Percentiles rank a stretch among this genome's conserved stretches.
Evolutionary conservation across 208 protist species (phyloP).

Genomic region (Wallacemonas sp.): DNA sequence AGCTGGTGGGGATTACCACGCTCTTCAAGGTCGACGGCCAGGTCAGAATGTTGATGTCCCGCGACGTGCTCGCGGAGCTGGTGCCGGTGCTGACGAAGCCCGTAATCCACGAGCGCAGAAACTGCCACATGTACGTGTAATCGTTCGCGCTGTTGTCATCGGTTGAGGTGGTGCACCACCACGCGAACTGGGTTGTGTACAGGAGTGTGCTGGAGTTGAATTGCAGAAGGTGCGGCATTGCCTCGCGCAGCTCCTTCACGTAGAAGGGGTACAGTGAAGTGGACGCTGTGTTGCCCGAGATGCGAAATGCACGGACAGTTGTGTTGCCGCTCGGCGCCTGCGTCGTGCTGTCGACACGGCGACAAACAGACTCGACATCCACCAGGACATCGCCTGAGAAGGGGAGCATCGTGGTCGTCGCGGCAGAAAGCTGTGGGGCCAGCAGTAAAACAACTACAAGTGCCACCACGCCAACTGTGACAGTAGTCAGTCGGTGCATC

Average conservation of each 20-base stretch:
- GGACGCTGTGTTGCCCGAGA: background rate
- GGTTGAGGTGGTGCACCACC: conserved; percentile 1
- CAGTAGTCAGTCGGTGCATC: too few species aligned
- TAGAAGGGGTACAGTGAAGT: conserved; percentile 19
- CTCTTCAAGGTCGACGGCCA: background rate
- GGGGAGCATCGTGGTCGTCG: conserved; percentile 17
- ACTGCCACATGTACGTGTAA: conserved; percentile 4
- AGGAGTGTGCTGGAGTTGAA: conserved; percentile 10
- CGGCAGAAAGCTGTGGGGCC: background rate
- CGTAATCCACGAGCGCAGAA: background rate
- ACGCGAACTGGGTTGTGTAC: conserved; percentile 2
- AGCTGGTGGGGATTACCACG: conserved; percentile 17
- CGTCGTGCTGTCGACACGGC: conserved; percentile 5
- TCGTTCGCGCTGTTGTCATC: background rate
- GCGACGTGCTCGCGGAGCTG: background rate
- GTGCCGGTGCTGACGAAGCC: background rate
- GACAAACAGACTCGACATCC: conserved; percentile 32
- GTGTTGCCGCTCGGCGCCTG: conserved; percentile 5
- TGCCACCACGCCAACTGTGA: too few species aligned
- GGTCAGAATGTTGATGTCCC: conserved; percentile 17
- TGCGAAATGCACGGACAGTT: background rate
- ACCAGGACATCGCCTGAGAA: conserved; percentile 17
- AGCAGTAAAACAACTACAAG: conserved; percentile 11
- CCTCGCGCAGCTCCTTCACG: conserved; percentile 18
- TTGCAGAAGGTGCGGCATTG: background rate